phyloP scores from a whole-genome alignment of 352 stramenopile species.

The Phytophthora aleatoria region DNA sequence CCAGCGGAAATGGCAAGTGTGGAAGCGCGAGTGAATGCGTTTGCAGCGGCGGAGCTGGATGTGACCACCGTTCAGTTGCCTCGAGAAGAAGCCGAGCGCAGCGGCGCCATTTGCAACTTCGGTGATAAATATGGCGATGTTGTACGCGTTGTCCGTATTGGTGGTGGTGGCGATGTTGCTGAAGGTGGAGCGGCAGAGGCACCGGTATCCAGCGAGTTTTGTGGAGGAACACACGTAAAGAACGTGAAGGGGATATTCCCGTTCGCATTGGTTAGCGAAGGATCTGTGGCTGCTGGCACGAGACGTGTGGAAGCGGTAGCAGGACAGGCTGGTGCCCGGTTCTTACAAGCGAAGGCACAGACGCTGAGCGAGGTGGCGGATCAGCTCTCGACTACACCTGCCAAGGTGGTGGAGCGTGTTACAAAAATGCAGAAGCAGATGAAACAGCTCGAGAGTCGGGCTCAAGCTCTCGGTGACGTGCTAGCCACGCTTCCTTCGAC shows the following conservation, averaged over 20 bases:
- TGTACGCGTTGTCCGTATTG: conserved; percentile 76
- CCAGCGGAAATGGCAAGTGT: conserved; percentile 63
- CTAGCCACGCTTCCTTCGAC: conserved; percentile 47
- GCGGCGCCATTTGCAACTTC: conserved; percentile 79
- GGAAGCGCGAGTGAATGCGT: conserved; percentile 59
- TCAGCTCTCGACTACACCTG: conserved; percentile 64
- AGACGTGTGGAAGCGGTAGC: conserved; percentile 73
- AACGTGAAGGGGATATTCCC: conserved; percentile 60
- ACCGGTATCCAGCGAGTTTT: conserved; percentile 68
- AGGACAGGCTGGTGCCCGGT: conserved; percentile 50
- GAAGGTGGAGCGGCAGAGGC: background rate
- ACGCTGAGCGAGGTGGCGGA: conserved; percentile 50
- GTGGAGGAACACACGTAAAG: conserved; percentile 72
- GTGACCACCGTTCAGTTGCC: conserved; percentile 53
- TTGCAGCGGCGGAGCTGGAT: conserved; percentile 44
- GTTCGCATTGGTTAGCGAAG: conserved; percentile 78
- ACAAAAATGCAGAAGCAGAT: conserved; percentile 74
- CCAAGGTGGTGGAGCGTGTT: conserved; percentile 68
- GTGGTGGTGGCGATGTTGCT: conserved; percentile 11
- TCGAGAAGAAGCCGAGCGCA: conserved; percentile 56
- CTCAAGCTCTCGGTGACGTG: conserved; percentile 56
- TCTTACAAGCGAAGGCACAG: conserved; percentile 67
- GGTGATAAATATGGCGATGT: conserved; percentile 85
- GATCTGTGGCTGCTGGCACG: conserved; percentile 78
- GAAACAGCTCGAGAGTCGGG: conserved; percentile 60